Base-by-base conservation (phyloP, 2,329 filamentous ascomycete species). In the Xylariaceae sp. region DNA sequence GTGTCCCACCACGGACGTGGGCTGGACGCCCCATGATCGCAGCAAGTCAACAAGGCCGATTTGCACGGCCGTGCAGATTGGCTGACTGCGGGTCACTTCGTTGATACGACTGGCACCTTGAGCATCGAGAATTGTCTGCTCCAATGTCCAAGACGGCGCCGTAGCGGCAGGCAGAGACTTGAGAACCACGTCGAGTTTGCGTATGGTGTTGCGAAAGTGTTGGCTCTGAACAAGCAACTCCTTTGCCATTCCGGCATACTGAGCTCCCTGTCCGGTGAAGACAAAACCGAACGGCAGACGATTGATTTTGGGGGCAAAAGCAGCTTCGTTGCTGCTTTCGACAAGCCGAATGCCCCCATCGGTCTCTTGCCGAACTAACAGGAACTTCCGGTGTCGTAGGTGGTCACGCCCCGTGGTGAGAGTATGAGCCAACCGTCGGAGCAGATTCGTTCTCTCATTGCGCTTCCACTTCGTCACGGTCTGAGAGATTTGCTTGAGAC, bases 21-120 rank as follows among this genome's bases (percentile, higher is more conserved):
- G 62, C 2, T 61, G 63, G 34, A 76, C 57, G 43, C 70, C 60
- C 51, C 65, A 62, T n/a, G 70, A 65, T n/a, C 67, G 67, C 41
- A 72, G 68, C 19, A 70, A 62, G 34, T 73, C 70, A 47, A 76
- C 73, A 51, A 72, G 70, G 39, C 65, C 65, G 35, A 74, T 62
- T 58, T 78, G 73, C 50, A 76, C 59, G 27, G 71, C 74, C 59
- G 76, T 77, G 66, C 74, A 73, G 50, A 75, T 43, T 27, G 19
- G 32, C 12, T 32, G 49, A 4, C n/a, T 7, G 29, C 9, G 12
- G 4, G n/a, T 12, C 2, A 30, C 26, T 27, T 9, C 9, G 29
- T 45, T 4, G 8, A 45, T 8, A n/a, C 29, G 3, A n/a, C n/a
- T 39, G n/a, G 19, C 27, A 26, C 12, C 40, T 40, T 34, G 37